A percentile compares a stretch with the other conserved stretches of the same genome.
Evolutionary conservation across 2,329 filamentous ascomycete genomes (phyloP).

Genomic region (Tolypocladium sp.): DNA sequence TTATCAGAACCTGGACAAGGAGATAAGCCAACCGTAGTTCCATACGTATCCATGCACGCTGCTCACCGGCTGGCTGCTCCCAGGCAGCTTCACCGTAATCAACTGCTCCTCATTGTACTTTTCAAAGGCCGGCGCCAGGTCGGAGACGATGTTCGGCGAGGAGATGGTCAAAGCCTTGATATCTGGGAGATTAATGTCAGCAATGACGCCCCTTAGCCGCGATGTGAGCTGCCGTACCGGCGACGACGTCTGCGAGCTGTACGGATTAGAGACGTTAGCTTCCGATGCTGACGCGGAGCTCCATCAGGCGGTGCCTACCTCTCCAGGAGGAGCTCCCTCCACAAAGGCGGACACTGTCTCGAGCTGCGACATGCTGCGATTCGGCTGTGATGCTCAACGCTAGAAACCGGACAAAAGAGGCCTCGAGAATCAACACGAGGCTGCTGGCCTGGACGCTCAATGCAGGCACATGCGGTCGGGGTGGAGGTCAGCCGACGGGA

Average conservation of each 20-base stretch:
- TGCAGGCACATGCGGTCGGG: background rate
- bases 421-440: background rate
- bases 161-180: conserved; percentile 78
- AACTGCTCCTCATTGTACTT: conserved; percentile 97
- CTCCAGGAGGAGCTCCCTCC: conserved; percentile 87
- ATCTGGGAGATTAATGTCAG: conserved; percentile 42
- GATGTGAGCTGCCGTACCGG: conserved; percentile 46
- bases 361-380: conserved; percentile 24
- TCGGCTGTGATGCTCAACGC: background rate
- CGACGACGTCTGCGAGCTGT: conserved; percentile 79
- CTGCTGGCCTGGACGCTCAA: background rate
- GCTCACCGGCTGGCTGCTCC: conserved; percentile 55
- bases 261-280: conserved; percentile 21
- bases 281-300: conserved; percentile 8
- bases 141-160: conserved; percentile 56
- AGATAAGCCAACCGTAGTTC: conserved; percentile 5
- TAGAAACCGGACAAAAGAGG: background rate
- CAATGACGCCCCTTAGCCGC: background rate
- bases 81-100: conserved; percentile 78
- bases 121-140: conserved; percentile 75
- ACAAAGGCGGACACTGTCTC: conserved; percentile 70
- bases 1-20: conserved; percentile 62
- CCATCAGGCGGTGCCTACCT: conserved; percentile 52
- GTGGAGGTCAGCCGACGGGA: background rate
- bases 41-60: background rate